Conservation (phyloP, 441 rosid genomes). For the Breynia disticha region DNA sequence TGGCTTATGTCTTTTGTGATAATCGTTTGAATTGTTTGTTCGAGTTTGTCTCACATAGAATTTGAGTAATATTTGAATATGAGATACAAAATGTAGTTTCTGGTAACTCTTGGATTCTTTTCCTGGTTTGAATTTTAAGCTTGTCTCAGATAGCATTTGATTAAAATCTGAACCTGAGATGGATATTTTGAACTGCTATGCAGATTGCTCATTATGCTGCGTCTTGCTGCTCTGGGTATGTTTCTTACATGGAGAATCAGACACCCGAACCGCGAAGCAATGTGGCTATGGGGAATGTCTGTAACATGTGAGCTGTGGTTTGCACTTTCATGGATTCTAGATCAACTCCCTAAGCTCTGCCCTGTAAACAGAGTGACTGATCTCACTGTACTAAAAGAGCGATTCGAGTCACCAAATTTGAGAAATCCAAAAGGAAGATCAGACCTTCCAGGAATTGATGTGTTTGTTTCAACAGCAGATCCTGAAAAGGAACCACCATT, state of each 20-base stretch:
- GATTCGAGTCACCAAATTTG: slow-evolving; percentile 60
- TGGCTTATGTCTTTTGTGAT: too few species aligned
- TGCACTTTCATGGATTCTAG: slow-evolving; percentile 82
- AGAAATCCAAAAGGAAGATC: slow-evolving; percentile 63
- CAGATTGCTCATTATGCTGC: slow-evolving; percentile 51
- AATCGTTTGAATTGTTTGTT: background rate
- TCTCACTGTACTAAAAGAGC: slow-evolving; percentile 51
- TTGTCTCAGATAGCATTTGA: background rate
- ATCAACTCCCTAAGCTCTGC: slow-evolving; percentile 85
- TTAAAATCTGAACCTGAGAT: slow-evolving; percentile 5
- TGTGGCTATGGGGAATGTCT: slow-evolving; percentile 90
- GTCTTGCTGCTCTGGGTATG: slow-evolving; percentile 58
- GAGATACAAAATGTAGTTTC: too few species aligned
- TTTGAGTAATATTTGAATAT: too few species aligned
- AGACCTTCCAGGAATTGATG: slow-evolving; percentile 84
- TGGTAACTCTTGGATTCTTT: too few species aligned
- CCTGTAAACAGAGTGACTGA: slow-evolving; percentile 71
- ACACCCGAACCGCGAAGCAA: slow-evolving; percentile 70
- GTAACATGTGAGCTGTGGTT: slow-evolving; percentile 86
- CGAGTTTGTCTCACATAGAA: background rate
- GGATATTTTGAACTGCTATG: slow-evolving; percentile 1
- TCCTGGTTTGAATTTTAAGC: background rate
- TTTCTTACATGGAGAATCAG: slow-evolving; percentile 72
- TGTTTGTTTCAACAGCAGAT: slow-evolving; percentile 87
- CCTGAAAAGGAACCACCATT: slow-evolving; percentile 91